Conservation (phyloP, 306 rosid genomes). For the Hippophae gyantsensis region DNA sequence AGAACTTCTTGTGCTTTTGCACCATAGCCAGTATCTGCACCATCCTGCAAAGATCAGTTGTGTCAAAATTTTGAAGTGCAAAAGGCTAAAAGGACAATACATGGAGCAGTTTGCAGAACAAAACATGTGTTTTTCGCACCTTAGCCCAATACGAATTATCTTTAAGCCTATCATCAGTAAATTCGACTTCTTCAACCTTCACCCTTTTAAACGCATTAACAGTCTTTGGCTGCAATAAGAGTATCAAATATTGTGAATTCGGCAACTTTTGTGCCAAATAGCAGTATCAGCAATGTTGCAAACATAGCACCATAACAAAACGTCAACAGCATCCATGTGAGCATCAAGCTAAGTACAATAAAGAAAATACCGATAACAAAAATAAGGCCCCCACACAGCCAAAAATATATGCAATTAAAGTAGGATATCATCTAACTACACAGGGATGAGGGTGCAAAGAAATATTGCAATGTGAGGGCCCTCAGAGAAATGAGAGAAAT, state of each 20-base stretch:
- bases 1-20: constrained; percentile 95
- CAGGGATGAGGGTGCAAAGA: no score
- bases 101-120: constrained; percentile 1
- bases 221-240: constrained; percentile 54
- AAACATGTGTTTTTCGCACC: constrained; percentile 33
- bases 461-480: no score
- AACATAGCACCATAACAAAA: background rate
- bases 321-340: background rate
- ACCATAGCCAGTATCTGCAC: constrained; percentile 87
- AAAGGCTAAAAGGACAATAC: constrained; percentile 10
- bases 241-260: constrained; percentile 14
- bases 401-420: background rate
- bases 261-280: background rate
- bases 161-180: constrained; percentile 59
- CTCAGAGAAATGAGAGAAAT: no score
- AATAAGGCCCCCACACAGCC: background rate
- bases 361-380: background rate
- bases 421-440: no score
- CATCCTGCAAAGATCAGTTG: constrained; percentile 40
- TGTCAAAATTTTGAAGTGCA: background rate
- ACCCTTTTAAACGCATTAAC: constrained; percentile 70
- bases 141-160: constrained; percentile 96
- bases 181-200: constrained; percentile 47
- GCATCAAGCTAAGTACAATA: background rate
- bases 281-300: background rate